Evolutionary conservation across 2,329 filamentous ascomycete species (phyloP).

Genomic region (Clonostachys chloroleuca): DNA sequence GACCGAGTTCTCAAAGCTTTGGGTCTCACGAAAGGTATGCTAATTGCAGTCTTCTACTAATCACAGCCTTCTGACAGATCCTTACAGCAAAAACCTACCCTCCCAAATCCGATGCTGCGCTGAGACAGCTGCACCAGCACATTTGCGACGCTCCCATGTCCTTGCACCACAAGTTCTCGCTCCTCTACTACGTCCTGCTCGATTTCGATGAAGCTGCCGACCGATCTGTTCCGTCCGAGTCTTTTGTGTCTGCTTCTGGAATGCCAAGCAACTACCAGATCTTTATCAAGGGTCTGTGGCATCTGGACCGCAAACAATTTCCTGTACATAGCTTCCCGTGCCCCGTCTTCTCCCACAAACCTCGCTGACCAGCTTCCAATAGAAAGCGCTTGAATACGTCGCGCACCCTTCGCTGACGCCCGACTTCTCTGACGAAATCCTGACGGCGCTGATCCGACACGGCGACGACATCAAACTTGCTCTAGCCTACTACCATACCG

Average conservation of each 20-base stretch:
- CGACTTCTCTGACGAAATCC: slow-evolving; percentile 80
- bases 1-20: slow-evolving; percentile 71
- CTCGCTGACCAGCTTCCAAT: neutral
- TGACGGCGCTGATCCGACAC: slow-evolving; percentile 62
- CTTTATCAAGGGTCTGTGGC: slow-evolving; percentile 79
- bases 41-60: neutral
- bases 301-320: slow-evolving; percentile 70
- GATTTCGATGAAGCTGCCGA: slow-evolving; percentile 59
- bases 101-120: slow-evolving; percentile 62
- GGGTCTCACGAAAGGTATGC: slow-evolving; percentile 62
- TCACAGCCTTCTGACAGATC: neutral
- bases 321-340: slow-evolving; percentile 34
- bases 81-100: slow-evolving; percentile 65
- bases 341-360: too few species aligned
- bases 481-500: slow-evolving; percentile 74
- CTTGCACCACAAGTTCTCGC: slow-evolving; percentile 74
- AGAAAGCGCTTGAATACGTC: slow-evolving; percentile 69
- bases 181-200: slow-evolving; percentile 79
- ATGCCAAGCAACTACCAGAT: slow-evolving; percentile 74
- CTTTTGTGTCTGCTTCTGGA: slow-evolving; percentile 58
- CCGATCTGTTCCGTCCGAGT: slow-evolving; percentile 42
- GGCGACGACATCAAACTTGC: slow-evolving; percentile 59
- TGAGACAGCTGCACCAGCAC: slow-evolving; percentile 66
- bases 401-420: slow-evolving; percentile 75
- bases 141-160: slow-evolving; percentile 62